A percentile compares a stretch with the other conserved stretches of the same genome.
Conservation (phyloP, 768 basidiomycete genomes). For the Lentinus brumalis region DNA sequence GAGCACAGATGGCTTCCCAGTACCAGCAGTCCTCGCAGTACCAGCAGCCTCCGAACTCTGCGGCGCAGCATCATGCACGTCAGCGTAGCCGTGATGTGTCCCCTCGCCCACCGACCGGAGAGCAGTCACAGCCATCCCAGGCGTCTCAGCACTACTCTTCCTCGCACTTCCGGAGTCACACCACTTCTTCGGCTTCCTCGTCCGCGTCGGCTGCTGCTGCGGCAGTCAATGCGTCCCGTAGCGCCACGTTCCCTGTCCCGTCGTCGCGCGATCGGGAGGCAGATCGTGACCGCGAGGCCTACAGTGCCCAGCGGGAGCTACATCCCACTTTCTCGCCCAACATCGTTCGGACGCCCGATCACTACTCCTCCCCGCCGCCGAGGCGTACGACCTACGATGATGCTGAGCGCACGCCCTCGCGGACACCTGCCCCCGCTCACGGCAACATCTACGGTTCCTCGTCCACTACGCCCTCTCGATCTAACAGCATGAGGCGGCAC, state of each 20-base stretch:
- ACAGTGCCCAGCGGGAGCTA: slow-evolving; percentile 52
- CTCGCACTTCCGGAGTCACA: slow-evolving; percentile 18
- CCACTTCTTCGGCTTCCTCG: slow-evolving; percentile 18
- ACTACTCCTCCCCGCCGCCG: slow-evolving; percentile 43
- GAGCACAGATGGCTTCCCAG: slow-evolving; percentile 7
- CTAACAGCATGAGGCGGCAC: slow-evolving; percentile 16
- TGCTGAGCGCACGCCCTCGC: slow-evolving; percentile 8
- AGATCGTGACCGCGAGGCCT: slow-evolving; percentile 41
- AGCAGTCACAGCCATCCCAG: background rate
- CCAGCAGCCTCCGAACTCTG: background rate
- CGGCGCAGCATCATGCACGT: slow-evolving; percentile 6
- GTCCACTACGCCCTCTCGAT: slow-evolving; percentile 21
- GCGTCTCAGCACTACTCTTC: slow-evolving; percentile 10
- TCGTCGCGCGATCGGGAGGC: slow-evolving; percentile 17
- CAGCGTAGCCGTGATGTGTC: slow-evolving; percentile 16
- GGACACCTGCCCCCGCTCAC: slow-evolving; percentile 11
- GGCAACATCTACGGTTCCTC: slow-evolving; percentile 26
- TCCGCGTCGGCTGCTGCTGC: slow-evolving; percentile 13
- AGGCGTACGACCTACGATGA: slow-evolving; percentile 10
- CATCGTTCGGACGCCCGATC: slow-evolving; percentile 68
- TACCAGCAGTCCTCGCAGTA: slow-evolving; percentile 5
- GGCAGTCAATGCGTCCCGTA: slow-evolving; percentile 6
- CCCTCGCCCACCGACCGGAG: slow-evolving; percentile 12
- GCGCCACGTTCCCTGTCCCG: slow-evolving; percentile 8
- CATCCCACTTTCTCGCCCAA: slow-evolving; percentile 69